Conservation (phyloP, 2,329 filamentous ascomycete genomes). For the Beauveria brongniartii region DNA sequence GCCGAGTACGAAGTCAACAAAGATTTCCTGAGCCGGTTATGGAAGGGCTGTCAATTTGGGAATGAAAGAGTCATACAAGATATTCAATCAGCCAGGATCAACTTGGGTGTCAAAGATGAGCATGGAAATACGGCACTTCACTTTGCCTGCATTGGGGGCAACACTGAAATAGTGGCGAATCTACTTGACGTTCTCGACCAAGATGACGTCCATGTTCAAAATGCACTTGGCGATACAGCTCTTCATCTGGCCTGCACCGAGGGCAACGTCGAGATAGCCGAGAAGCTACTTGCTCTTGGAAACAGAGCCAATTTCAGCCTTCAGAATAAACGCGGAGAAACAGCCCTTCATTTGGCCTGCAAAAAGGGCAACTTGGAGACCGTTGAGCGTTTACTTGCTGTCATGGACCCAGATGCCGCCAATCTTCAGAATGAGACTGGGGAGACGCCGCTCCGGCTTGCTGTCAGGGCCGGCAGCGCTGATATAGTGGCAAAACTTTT, state of each 20-base stretch:
- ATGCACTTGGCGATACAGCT: neutral
- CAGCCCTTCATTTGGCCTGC: no score
- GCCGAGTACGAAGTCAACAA: neutral
- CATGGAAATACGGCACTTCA: neutral
- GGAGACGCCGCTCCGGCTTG: neutral
- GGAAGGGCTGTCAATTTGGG: neutral
- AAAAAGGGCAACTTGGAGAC: no score
- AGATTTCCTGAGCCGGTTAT: neutral
- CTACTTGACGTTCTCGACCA: neutral
- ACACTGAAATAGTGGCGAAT: neutral
- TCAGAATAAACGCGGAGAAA: no score
- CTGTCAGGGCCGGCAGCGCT: neutral
- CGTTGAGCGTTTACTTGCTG: no score
- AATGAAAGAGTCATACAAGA: neutral
- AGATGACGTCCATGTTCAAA: neutral
- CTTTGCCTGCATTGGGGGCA: neutral
- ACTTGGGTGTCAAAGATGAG: no score
- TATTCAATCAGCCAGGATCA: neutral
- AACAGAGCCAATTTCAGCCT: no score
- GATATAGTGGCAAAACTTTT: neutral
- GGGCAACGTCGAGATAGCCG: no score
- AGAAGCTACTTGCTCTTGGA: no score
- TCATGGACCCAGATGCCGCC: no score
- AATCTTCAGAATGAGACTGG: no score
- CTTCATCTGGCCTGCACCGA: neutral